These are phyloP conservation scores for Pythium myriotylum DNA, from an alignment of 352 stramenopile genomes.

Conservation along the genomic window DNA sequence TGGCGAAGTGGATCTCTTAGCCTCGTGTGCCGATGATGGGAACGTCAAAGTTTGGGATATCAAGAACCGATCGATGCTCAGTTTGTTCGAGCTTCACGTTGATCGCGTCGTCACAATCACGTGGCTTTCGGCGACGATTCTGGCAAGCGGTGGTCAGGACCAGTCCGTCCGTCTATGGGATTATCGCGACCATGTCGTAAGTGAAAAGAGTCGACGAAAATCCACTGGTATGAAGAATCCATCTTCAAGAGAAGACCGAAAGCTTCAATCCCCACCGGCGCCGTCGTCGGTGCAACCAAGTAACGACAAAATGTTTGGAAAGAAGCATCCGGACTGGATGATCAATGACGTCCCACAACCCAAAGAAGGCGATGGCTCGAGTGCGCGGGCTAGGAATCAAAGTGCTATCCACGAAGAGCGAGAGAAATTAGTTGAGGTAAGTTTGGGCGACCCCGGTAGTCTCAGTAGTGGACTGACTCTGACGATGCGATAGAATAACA, in stretches of 20 bases:
- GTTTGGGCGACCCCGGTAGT: background rate
- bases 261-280: too few species aligned
- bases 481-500: conserved; percentile 26
- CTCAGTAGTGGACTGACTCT: too few species aligned
- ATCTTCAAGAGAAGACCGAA: too few species aligned
- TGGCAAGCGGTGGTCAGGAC: conserved; percentile 70
- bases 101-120: conserved; percentile 58
- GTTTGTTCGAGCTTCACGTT: conserved; percentile 46
- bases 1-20: conserved; percentile 30
- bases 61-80: conserved; percentile 21
- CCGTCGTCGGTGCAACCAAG: too few species aligned
- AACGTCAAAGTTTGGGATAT: conserved; percentile 61
- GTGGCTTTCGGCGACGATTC: conserved; percentile 45
- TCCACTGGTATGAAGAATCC: background rate
- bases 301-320: background rate
- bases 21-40: conserved; percentile 57
- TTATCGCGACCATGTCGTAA: conserved; percentile 6
- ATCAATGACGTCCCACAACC: too few species aligned
- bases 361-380: background rate
- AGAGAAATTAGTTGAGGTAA: conserved; percentile 15
- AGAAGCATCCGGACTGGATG: background rate
- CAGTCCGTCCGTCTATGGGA: conserved; percentile 71
- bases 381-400: background rate
- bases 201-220: background rate
- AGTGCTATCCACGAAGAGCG: background rate